phyloP scores from a whole-genome alignment of 2,329 filamentous ascomycete genomes.

The Chaetomiaceae sp. region DNA sequence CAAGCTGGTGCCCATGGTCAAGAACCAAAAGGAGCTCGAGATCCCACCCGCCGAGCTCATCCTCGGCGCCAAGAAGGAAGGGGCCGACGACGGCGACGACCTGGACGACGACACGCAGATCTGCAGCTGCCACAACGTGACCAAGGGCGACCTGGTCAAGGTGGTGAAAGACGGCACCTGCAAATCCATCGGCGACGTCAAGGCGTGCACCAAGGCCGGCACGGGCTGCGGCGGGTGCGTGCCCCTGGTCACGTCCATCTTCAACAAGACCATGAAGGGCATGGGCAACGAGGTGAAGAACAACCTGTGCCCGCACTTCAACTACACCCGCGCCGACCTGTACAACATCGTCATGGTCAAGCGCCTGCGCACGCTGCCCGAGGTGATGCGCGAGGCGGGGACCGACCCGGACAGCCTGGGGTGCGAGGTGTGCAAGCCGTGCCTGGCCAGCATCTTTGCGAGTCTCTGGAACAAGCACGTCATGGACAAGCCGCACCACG shows the following conservation, averaged over 20 bases:
- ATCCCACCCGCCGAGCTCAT: conserved; percentile 78
- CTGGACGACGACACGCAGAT: conserved; percentile 82
- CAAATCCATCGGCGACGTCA: conserved; percentile 77
- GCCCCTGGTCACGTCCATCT: conserved; percentile 82
- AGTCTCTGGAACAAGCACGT: conserved; percentile 81
- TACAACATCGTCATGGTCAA: conserved; percentile 87
- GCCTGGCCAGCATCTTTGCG: conserved; percentile 73
- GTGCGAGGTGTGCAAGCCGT: conserved; percentile 83
- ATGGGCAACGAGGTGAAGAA: conserved; percentile 88
- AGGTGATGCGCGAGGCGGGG: conserved; percentile 75
- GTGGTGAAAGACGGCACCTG: conserved; percentile 72
- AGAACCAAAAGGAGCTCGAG: conserved; percentile 74
- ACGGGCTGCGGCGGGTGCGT: conserved; percentile 89
- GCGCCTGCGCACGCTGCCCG: conserved; percentile 63
- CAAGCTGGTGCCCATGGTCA: conserved; percentile 83
- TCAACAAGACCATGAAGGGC: conserved; percentile 80
- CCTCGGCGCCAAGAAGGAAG: conserved; percentile 68
- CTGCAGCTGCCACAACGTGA: conserved; percentile 90
- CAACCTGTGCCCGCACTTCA: conserved; percentile 78
- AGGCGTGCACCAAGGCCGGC: conserved; percentile 86
- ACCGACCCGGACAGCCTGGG: conserved; percentile 68
- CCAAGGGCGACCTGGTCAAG: conserved; percentile 72
- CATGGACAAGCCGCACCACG: conserved; percentile 63
- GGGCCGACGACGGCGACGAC: conserved; percentile 65
- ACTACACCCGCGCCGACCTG: conserved; percentile 78